These are phyloP conservation scores for Neohortaea acidophila DNA, from an alignment of 495 filamentous ascomycete species.

Conservation along the genomic window DNA sequence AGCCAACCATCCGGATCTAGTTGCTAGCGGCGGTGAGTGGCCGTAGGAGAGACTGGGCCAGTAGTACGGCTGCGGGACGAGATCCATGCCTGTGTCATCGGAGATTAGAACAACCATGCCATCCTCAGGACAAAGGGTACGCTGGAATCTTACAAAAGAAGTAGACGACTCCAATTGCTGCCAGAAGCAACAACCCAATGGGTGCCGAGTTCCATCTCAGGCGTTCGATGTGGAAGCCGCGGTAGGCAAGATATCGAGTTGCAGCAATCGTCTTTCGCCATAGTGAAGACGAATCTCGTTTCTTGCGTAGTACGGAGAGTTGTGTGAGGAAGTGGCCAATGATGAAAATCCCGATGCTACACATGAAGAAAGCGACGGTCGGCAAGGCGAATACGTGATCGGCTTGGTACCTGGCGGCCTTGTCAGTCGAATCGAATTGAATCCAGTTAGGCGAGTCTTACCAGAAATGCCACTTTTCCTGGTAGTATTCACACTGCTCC, in stretches of 20 bases:
- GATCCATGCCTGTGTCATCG: conserved; percentile 35
- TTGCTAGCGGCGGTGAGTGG: conserved; percentile 22
- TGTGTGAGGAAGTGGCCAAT: conserved; percentile 24
- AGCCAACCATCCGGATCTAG: conserved; percentile 19
- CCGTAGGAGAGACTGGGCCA: conserved; percentile 39
- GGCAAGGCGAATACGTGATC: conserved; percentile 37
- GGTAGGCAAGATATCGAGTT: conserved; percentile 31
- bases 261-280: conserved; percentile 22
- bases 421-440: not conserved
- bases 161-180: conserved; percentile 30
- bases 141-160: too few species aligned
- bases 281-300: conserved; percentile 4
- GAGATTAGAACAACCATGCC: too few species aligned
- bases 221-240: conserved; percentile 22
- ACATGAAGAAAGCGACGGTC: conserved; percentile 37
- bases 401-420: conserved; percentile 34
- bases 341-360: conserved; percentile 33
- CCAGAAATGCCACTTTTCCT: conserved; percentile 36
- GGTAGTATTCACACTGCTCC: conserved; percentile 36
- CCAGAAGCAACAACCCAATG: conserved; percentile 31
- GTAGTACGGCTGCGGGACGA: conserved; percentile 41
- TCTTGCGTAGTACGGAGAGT: conserved; percentile 11
- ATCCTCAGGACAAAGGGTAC: too few species aligned
- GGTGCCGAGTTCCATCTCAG: conserved; percentile 32
- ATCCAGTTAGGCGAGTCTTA: too few species aligned